A percentile compares a stretch with the other conserved stretches of the same genome.
Conservation (phyloP, 495 filamentous ascomycete genomes). For the Penicillium robsamsonii region DNA sequence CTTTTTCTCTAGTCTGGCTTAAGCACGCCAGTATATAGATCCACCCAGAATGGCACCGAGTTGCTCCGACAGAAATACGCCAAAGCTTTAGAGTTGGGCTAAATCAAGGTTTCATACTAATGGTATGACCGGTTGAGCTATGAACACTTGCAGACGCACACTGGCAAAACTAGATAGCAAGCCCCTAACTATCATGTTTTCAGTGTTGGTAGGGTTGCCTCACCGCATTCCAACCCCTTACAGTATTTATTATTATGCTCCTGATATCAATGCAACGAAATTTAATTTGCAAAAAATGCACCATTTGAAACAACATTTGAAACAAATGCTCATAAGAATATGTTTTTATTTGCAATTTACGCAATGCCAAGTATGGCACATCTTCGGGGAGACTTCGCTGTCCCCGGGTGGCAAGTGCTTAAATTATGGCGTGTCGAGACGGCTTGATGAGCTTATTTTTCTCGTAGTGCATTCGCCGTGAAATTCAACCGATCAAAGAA, state of each 20-base stretch:
- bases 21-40: conserved; percentile 4
- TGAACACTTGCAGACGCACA: background rate
- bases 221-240: background rate
- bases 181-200: background rate
- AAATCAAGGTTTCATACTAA: background rate
- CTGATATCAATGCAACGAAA: background rate
- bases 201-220: background rate
- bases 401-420: background rate
- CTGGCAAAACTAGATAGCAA: background rate
- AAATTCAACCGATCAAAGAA: background rate
- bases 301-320: conserved; percentile 3
- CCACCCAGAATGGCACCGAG: conserved; percentile 4
- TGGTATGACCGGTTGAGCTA: background rate
- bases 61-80: background rate
- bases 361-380: conserved; percentile 1
- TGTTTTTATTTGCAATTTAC: background rate
- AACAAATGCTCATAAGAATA: background rate
- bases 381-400: conserved; percentile 12
- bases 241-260: background rate
- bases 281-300: background rate
- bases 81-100: background rate
- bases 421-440: conserved; percentile 10
- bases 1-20: background rate
- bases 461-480: background rate
- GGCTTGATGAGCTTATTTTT: conserved; percentile 8